Base-by-base conservation (phyloP, 495 filamentous ascomycete species). In the Amphirosellinia nigrospora region DNA sequence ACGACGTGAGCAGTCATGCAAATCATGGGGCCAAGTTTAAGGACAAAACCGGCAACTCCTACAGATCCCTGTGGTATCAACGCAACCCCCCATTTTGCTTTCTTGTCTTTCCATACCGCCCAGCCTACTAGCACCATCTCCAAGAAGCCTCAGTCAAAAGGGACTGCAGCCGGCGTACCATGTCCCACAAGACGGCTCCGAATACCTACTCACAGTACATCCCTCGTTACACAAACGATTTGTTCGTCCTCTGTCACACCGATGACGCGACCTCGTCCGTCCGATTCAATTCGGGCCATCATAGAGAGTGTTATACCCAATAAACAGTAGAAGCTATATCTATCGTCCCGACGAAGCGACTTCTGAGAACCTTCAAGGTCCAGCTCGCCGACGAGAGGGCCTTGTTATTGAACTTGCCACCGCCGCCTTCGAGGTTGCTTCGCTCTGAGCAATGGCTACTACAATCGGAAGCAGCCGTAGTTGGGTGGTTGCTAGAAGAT, bases 401-500 rank as follows among this genome's bases (percentile, higher is more conserved):
- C 9, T 62, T 84, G 10, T 43, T 79, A 38, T 78, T 85, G 34
- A 76, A 77, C 28, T 64, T 82, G 9, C 69, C 80, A 15, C 82
- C 73, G 7, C 63, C 79, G 4, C 73, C 74, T 39, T 68, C 77
- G 60, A 78, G 82, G 39, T 75, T 82, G n/a, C 74, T 85, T 10
- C 75, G 83, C 21, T 79, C 74, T 38, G 83, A 85, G 64, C 77
- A 81, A 64, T 70, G 55, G 50, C 71, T 79, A 48, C 70, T 80
- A 26, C 58, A 71, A 11, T 75, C 77, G 39, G 83, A 83, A 70
- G 68, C 60, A 56, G 77, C 79, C 8, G 46, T 72, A 1, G 68
- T 78, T 53, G 19, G 61, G 11, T 70, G 59, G 68, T 7, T 65
- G 16, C 30, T 26, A 46, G 15, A 64, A 26, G 60, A 70, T 50